Evolutionary conservation across 169 alveolate species (phyloP).

Genomic region (Plasmodium inui): DNA sequence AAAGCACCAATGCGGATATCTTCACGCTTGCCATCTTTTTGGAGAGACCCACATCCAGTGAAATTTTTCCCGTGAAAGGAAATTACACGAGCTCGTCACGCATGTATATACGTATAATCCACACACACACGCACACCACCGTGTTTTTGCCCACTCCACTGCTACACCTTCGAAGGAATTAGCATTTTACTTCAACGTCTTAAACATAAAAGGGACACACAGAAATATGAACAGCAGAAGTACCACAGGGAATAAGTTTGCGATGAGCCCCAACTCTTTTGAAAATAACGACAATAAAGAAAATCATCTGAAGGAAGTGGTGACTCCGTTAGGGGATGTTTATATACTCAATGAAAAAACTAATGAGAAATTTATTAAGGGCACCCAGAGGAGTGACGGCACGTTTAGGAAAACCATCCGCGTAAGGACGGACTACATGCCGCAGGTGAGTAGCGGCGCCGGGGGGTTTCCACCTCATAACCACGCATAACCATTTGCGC

Average conservation of each 20-base stretch:
- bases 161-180: neutral
- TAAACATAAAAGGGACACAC: neutral
- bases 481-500: neutral
- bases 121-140: neutral
- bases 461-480: neutral
- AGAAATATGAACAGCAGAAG: constrained; percentile 9
- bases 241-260: constrained; percentile 1
- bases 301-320: constrained; percentile 46
- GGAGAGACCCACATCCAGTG: neutral
- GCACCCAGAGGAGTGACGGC: constrained; percentile 84
- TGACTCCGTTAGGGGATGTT: constrained; percentile 80
- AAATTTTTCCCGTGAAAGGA: neutral
- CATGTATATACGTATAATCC: neutral
- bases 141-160: neutral
- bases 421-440: constrained; percentile 84
- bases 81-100: neutral
- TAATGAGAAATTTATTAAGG: constrained; percentile 79
- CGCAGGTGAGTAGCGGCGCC: constrained; percentile 71
- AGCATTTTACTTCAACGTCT: neutral
- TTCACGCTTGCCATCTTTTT: neutral
- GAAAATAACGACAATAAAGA: constrained; percentile 25
- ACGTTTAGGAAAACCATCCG: constrained; percentile 79
- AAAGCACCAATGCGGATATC: neutral
- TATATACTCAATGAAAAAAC: constrained; percentile 78
- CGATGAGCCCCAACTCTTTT: neutral